Base-by-base conservation (phyloP, 177 flowering plant genomes). In the Vitis hybrid region DNA sequence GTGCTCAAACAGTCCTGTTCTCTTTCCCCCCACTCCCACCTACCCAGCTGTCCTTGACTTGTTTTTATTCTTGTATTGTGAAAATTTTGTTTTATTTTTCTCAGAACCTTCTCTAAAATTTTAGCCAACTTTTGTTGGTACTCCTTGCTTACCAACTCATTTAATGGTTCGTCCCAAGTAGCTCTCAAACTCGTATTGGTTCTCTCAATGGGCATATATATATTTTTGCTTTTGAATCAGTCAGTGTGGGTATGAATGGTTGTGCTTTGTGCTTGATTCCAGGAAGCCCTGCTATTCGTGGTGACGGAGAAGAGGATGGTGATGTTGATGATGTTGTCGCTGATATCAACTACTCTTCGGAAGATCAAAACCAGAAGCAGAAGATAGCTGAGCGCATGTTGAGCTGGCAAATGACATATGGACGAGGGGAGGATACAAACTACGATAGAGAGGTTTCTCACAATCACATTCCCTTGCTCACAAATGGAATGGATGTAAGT, bases 261-360 rank as follows among this genome's bases (percentile, higher is more conserved):
- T 56, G 49, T 58, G 52, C 1, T 10, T 32, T 14, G 5, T 58
- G 35, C 18, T 1, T 51, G 53, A 57, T 71, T 78, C 53, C 77
- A 92, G 98, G 98, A 61, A 94, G 93, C 72, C 91, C 97, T 71
- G 85, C 90, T 2, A 80, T 90, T 75, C 84, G 58, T 66, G 94
- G 93, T 27, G 93, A 92, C 69, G 76, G 81, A 68, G 86, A 78
- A 68, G 94, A 89, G 61, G 94, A 83, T 77, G 85, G 46, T 71
- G 86, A 81, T 75, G 79, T 73, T 41, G 87, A 88, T 73, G 91
- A 85, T 65, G 83, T 72, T 62, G 83, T 71, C 3, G 82, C 78
- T 70, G 89, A 89, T 69, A 76, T 82, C 67, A 82, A 82, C 73
- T 92, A 85, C 78, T 57, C 88, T 17, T 78, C 88, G 24, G 95